These are phyloP conservation scores for Spathaspora sp. DNA, from an alignment of 805 yeast genomes.

Conservation along the genomic window DNA sequence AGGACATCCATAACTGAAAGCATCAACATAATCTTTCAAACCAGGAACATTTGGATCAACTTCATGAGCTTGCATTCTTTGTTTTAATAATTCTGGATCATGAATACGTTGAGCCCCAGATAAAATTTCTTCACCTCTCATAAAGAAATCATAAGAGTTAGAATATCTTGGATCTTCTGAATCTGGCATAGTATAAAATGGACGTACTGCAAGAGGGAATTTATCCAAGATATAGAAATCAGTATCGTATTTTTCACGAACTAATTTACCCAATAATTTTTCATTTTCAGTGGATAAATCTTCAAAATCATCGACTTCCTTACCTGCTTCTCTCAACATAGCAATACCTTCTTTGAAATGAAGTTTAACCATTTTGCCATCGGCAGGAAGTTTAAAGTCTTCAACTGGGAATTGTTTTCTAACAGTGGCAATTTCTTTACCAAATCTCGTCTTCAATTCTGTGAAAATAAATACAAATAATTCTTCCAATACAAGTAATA, in stretches of 20 bases:
- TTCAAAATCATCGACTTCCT: constrained; percentile 80
- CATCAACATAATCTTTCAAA: constrained; percentile 84
- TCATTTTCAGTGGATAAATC: constrained; percentile 94
- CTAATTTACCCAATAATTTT: constrained; percentile 84
- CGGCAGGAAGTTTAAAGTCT: constrained; percentile 90
- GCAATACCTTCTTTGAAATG: constrained; percentile 89
- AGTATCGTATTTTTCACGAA: constrained; percentile 91
- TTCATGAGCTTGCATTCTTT: constrained; percentile 81
- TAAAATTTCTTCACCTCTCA: constrained; percentile 99
- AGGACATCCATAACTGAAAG: constrained; percentile 91
- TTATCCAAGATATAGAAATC: constrained; percentile 98
- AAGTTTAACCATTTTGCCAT: constrained; percentile 88
- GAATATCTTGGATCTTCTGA: constrained; percentile 88
- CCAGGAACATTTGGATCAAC: constrained; percentile 81
- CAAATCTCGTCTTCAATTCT: constrained; percentile 75
- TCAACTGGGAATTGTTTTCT: constrained; percentile 96
- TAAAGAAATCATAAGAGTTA: constrained; percentile 97
- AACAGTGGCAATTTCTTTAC: constrained; percentile 81
- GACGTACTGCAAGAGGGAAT: constrained; percentile 95
- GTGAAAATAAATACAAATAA: constrained; percentile 85
- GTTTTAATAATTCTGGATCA: constrained; percentile 76
- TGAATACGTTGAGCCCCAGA: constrained; percentile 99
- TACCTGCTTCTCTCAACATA: constrained; percentile 83
- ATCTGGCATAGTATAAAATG: constrained; percentile 99
- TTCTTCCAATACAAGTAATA: constrained; percentile 55